Evolutionary conservation across 495 filamentous ascomycete species (phyloP).

Genomic region (Cryomyces antarcticus): DNA sequence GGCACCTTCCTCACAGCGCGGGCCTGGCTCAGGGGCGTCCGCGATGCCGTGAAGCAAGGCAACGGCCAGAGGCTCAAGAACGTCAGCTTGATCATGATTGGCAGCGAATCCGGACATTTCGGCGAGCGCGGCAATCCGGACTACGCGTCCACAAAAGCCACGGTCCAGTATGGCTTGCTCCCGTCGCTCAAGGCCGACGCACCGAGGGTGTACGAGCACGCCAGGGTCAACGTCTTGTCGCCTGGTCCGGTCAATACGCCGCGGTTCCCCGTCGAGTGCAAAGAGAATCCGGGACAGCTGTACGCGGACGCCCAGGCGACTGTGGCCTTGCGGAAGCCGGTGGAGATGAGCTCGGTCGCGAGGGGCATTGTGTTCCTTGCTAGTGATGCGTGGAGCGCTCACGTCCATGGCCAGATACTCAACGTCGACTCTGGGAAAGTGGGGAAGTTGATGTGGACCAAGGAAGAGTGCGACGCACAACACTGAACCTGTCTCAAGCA

Average conservation of each 20-base stretch:
- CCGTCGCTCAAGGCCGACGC: conserved; percentile 20
- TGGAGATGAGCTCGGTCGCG: conserved; percentile 19
- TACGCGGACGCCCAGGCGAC: conserved; percentile 23
- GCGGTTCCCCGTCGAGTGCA: conserved; percentile 18
- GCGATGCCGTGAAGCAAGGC: background rate
- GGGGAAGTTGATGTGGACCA: conserved; percentile 22
- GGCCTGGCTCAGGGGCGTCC: conserved; percentile 13
- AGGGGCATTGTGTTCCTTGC: conserved; percentile 22
- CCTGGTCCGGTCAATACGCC: conserved; percentile 23
- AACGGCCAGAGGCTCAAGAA: conserved; percentile 10
- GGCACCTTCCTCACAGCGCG: conserved; percentile 24
- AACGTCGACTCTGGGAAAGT: conserved; percentile 24
- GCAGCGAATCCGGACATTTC: conserved; percentile 23
- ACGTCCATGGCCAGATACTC: conserved; percentile 21
- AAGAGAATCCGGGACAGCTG: conserved; percentile 16
- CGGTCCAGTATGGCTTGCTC: conserved; percentile 22
- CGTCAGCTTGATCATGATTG: conserved; percentile 21
- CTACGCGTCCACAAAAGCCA: conserved; percentile 22
- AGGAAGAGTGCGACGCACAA: conserved; percentile 9
- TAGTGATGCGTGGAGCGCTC: conserved; percentile 21
- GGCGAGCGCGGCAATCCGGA: conserved; percentile 22
- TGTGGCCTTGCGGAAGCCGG: conserved; percentile 16
- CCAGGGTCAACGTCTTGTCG: conserved; percentile 21
- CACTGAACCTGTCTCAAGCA: no score
- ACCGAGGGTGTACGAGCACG: conserved; percentile 10